Evolutionary conservation across 768 basidiomycete genomes (phyloP), one percentile per base, ranked within the genome.

Genomic region (Suillus paluster): DNA sequence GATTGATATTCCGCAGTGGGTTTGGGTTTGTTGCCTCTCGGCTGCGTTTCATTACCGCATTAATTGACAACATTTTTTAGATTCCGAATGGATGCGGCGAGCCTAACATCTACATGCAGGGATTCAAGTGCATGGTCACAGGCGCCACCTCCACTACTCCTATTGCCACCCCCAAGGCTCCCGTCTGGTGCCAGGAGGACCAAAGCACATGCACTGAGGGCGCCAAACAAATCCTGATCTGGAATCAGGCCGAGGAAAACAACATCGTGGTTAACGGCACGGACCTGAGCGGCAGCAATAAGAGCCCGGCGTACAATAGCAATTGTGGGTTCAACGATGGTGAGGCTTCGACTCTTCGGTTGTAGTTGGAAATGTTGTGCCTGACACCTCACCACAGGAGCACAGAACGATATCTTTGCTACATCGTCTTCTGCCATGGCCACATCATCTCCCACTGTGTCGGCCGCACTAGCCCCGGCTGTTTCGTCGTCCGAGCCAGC

Each of bases 161-260:
- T 15, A 60, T 86, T 12, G 82, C 78, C 15, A 53, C 73, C 0
- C 71, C 79, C 7, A 75, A 83, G 61, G 77, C 84, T 12, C 76
- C 84, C 2, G 77, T 80, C 4, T 86, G 84, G 84, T 86, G 84
- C 66, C 80, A 86, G 66, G 78, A 76, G 45, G 73, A 85, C 59
- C 70, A 73, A 5, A 67, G 66, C 10, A 73, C 67, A 25, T 86
- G 84, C 64, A 73, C 73, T 23, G 73, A 78, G 64, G 84, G 84
- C 46, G 75, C 84, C 3, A 85, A 85, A 65, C 84, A 86, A 75
- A 81, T 85, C 80, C 64, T 86, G 42, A 81, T 80, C 68, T 86
- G 83, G 83, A 78, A 86, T 64, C 83, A 85, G 67, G 52, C 58
- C 0, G 75, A 78, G 4, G 81, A 83, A 3, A 79, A 84, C 68